Conservation (phyloP, 495 filamentous ascomycete species). For the Aspergillus heteromorphus region DNA sequence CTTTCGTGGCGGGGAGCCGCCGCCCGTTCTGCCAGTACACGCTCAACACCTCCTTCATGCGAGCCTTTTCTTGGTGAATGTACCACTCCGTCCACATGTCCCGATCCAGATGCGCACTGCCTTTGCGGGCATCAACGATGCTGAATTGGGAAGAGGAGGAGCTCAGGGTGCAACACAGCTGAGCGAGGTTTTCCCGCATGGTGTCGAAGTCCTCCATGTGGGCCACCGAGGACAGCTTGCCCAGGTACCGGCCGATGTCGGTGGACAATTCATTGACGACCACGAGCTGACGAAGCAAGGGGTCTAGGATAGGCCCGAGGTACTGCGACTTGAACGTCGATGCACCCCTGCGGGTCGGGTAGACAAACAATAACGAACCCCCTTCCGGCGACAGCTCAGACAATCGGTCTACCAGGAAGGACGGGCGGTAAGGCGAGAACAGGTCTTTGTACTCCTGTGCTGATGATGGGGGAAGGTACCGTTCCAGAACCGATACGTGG, state of each 20-base stretch:
- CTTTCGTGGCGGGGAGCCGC: constrained; percentile 34
- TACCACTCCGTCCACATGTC: constrained; percentile 66
- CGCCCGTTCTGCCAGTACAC: constrained; percentile 52
- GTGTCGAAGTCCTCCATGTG: constrained; percentile 55
- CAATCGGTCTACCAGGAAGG: constrained; percentile 63
- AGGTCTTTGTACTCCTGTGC: constrained; percentile 55
- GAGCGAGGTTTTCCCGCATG: constrained; percentile 46
- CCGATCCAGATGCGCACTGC: constrained; percentile 50
- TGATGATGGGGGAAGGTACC: constrained; percentile 64
- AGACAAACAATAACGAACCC: constrained; percentile 62
- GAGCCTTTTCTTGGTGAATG: constrained; percentile 63
- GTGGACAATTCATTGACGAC: constrained; percentile 59
- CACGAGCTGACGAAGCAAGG: constrained; percentile 58
- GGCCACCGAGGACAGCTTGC: constrained; percentile 52
- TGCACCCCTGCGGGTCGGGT: constrained; percentile 60
- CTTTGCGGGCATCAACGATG: constrained; percentile 48
- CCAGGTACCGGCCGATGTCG: constrained; percentile 53
- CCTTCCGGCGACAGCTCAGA: constrained; percentile 55
- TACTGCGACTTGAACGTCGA: constrained; percentile 60
- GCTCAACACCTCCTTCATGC: constrained; percentile 56
- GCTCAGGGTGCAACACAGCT: constrained; percentile 42
- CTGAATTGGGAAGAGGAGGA: constrained; percentile 40
- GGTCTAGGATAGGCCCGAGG: constrained; percentile 62
- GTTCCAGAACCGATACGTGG: constrained; percentile 62
- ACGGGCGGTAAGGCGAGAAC: constrained; percentile 50